Percentiles rank a stretch among this genome's conserved stretches.
Evolutionary conservation across 140 eudicot species (phyloP).

Genomic region (Bidens hawaiensis): DNA sequence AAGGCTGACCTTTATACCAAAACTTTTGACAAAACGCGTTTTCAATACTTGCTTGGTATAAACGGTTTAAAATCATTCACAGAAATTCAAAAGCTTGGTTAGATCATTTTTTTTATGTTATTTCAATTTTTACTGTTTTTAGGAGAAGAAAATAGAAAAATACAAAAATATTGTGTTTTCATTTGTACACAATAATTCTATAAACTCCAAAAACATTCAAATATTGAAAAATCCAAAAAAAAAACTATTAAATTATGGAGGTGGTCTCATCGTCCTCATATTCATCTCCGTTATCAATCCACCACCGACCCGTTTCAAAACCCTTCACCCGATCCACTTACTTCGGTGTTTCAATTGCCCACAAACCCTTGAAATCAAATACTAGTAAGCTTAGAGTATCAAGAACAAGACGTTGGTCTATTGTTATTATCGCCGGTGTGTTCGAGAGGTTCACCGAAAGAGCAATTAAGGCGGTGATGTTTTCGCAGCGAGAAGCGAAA

Average conservation of each 20-base stretch:
- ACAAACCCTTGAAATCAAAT: constrained; percentile 17
- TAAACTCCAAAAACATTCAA: too few species aligned
- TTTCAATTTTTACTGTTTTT: too few species aligned
- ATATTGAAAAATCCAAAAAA: too few species aligned
- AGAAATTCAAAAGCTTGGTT: too few species aligned
- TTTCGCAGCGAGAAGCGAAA: constrained; percentile 69
- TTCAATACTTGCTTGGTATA: too few species aligned
- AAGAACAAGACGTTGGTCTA: constrained; percentile 26
- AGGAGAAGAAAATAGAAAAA: too few species aligned
- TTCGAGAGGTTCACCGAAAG: constrained; percentile 83
- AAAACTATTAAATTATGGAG: constrained; percentile 33
- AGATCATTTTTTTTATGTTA: too few species aligned
- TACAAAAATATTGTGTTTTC: too few species aligned
- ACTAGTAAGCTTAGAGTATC: neutral
- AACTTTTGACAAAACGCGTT: too few species aligned
- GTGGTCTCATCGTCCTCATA: constrained; percentile 51
- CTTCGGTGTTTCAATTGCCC: constrained; percentile 27
- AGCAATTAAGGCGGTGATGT: constrained; percentile 76
- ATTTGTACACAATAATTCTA: too few species aligned
- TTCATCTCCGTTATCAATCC: constrained; percentile 40
- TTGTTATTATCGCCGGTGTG: constrained; percentile 41
- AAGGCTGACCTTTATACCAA: too few species aligned
- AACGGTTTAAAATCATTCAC: too few species aligned
- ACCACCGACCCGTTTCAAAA: constrained; percentile 36
- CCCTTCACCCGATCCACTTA: constrained; percentile 28